These are phyloP conservation scores for Hyaloperonospora arabidopsidis DNA, from an alignment of 352 stramenopile species.

Conservation along the genomic window DNA sequence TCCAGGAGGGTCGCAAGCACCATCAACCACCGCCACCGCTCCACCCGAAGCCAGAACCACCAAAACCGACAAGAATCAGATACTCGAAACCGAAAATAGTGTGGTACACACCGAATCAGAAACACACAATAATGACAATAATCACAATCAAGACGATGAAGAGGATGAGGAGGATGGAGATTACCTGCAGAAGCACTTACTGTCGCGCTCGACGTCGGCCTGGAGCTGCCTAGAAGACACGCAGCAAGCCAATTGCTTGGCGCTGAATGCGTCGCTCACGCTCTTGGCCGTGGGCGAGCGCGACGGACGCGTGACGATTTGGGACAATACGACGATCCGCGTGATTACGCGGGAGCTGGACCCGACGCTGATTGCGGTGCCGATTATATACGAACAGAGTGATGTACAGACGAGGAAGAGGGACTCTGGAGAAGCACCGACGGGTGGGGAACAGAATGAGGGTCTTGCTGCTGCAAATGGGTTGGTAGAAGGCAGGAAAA, in stretches of 20 bases:
- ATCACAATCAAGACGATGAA: slow-evolving; percentile 5
- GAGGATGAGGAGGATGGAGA: slow-evolving; percentile 40
- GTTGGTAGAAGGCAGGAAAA: not conserved
- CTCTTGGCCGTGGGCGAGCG: slow-evolving; percentile 71
- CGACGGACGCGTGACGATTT: slow-evolving; percentile 72
- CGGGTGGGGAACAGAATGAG: not conserved
- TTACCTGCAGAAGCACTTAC: slow-evolving; percentile 49
- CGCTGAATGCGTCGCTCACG: slow-evolving; percentile 52
- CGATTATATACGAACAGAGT: slow-evolving; percentile 5
- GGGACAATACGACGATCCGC: slow-evolving; percentile 74
- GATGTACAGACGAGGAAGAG: not conserved
- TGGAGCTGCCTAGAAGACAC: slow-evolving; percentile 70
- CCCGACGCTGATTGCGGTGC: slow-evolving; percentile 51
- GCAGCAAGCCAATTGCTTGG: slow-evolving; percentile 65
- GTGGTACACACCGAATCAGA: not conserved
- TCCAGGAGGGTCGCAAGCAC: slow-evolving; percentile 6
- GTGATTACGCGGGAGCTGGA: slow-evolving; percentile 75
- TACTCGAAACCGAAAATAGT: not conserved
- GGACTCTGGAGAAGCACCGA: not conserved
- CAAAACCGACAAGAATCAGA: not conserved
- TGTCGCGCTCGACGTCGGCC: slow-evolving; percentile 38
- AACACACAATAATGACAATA: not conserved
- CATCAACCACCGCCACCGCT: slow-evolving; percentile 1
- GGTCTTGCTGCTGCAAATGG: not conserved
- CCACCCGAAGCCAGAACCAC: not conserved